Percentiles rank a stretch among this genome's conserved stretches.
phyloP scores from a whole-genome alignment of 2,329 filamentous ascomycete species.

The Pseudogymnoascus sp. region DNA sequence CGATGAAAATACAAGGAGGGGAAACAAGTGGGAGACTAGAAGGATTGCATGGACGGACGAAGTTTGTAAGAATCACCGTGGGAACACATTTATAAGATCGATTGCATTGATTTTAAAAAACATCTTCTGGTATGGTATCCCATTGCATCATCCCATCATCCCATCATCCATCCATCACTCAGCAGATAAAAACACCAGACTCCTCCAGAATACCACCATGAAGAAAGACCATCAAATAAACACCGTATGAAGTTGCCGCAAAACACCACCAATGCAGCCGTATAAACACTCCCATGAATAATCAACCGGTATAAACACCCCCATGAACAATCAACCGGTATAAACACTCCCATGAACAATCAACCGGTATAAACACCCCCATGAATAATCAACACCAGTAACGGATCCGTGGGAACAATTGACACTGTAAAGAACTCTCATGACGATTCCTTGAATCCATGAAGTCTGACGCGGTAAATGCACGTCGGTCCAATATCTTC shows the following conservation, averaged over 20 bases:
- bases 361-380: not conserved
- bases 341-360: not conserved
- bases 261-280: not conserved
- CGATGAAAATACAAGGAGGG: not conserved
- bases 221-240: not conserved
- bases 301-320: not conserved
- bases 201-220: not conserved
- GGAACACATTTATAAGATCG: not conserved
- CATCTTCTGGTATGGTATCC: not conserved
- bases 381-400: not conserved
- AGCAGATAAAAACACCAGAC: conserved; percentile 1
- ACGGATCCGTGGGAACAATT: not conserved
- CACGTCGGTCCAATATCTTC: conserved; percentile 46
- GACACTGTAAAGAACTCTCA: not conserved
- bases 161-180: not conserved
- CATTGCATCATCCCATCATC: not conserved
- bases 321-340: not conserved
- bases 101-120: conserved; percentile 1
- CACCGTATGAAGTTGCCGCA: conserved; percentile 1
- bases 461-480: conserved; percentile 55
- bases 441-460: conserved; percentile 33
- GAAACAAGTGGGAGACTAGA: not conserved
- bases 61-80: not conserved
- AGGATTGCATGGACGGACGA: not conserved
- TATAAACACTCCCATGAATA: not conserved